Evolutionary conservation across 1,139 yeast species (phyloP), one percentile per base, ranked within the genome.

Genomic region (Kluyveromyces marxianus): DNA sequence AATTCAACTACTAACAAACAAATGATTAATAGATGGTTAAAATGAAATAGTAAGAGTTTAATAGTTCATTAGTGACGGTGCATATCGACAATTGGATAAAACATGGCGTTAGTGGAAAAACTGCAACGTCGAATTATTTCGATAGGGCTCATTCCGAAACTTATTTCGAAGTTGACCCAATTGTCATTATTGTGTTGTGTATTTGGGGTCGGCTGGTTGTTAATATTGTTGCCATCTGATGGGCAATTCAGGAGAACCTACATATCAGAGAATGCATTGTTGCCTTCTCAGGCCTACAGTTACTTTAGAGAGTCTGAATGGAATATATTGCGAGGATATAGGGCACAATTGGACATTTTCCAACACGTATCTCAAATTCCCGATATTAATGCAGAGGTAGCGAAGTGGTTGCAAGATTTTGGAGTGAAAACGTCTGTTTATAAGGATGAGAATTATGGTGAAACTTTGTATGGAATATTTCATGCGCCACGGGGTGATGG

Each of bases 401-500:
- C 71, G 44, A 53, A 62, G 4, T 85, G 95, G 90, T 70, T 92
- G 41, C 68, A 70, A 35, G 83, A 79, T 44, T 73, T 83, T 52
- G 97, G 97, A 1, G 75, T 83, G 55, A 81, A 82, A 60, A 76
- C 94, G 0, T 72, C 83, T 7, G 66, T 65, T 3, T 78, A 75
- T 47, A 58, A 63, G 28, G 69, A 74, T 50, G 69, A 69, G 44
- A 54, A 50, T 7, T 60, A 64, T 29, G 76, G 79, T 10, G 69
- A 71, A 27, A 83, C 88, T 21, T 70, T 88, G 35, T 92, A 90
- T 61, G 96, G 89, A 0, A 77, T 90, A 14, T 74, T 87, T 67
- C 96, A 88, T 60, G 95, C 96, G 0, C 95, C 97, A 2, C 70
- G 96, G 53, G 97, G 97, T 26, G 97, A 92, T 58, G 95, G 92